Percentiles rank a stretch among this genome's conserved stretches.
phyloP scores from a whole-genome alignment of 1,284 basidiomycete genomes.

The Tilletia horrida region DNA sequence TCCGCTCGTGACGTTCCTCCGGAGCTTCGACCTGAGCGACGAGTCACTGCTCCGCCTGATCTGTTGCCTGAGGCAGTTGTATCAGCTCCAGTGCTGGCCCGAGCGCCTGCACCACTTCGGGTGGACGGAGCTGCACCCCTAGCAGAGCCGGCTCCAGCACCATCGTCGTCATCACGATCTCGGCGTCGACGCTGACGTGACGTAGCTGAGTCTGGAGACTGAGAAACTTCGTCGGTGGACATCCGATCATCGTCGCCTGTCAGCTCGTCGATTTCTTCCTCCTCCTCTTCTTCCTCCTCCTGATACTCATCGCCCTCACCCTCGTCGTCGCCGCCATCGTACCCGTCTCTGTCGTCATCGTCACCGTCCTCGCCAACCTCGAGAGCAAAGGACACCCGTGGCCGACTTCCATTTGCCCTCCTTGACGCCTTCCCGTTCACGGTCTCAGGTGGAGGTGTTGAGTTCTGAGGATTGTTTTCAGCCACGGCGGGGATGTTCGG shows the following conservation, averaged over 20 bases:
- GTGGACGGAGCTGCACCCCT: neutral
- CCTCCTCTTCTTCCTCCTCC: slow-evolving; percentile 1
- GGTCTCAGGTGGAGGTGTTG: neutral
- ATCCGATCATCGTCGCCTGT: neutral
- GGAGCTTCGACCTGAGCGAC: too few species aligned
- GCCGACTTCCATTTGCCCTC: neutral
- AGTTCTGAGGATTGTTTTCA: neutral
- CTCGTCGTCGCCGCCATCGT: neutral
- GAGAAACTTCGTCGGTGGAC: too few species aligned
- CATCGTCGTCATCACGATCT: neutral
- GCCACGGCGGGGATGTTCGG: neutral
- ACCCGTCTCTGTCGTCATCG: neutral
- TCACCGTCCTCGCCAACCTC: neutral
- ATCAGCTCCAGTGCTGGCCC: too few species aligned
- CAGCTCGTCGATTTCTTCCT: neutral
- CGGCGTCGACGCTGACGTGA: neutral
- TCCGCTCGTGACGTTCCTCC: too few species aligned
- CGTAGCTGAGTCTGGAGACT: too few species aligned
- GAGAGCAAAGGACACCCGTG: slow-evolving; percentile 4
- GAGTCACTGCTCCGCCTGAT: too few species aligned
- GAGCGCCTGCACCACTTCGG: too few species aligned
- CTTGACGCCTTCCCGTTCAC: neutral
- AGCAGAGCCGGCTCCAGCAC: neutral
- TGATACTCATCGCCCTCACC: neutral
- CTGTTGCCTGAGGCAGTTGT: too few species aligned